phyloP scores from a whole-genome alignment of 345 rosid species.

The Euphorbia peplus region DNA sequence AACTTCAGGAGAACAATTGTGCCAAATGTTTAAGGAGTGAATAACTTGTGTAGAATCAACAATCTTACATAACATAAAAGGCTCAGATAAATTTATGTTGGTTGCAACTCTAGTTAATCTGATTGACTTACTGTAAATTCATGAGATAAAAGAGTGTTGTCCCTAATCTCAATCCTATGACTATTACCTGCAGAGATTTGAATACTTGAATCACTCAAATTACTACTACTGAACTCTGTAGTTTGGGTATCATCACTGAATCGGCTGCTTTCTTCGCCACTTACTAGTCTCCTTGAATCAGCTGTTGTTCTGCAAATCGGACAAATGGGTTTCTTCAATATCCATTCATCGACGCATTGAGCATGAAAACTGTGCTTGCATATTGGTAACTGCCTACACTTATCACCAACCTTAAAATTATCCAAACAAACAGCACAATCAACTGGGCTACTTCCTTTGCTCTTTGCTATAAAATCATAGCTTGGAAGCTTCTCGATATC shows the following conservation, averaged over 20 bases:
- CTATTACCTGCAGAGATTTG: conserved; percentile 6
- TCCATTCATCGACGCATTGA: conserved; percentile 51
- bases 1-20: no score
- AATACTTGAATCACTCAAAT: conserved; percentile 9
- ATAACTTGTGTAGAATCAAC: no score
- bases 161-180: neutral
- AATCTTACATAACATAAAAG: no score
- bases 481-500: conserved; percentile 59
- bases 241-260: conserved; percentile 19
- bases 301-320: conserved; percentile 48
- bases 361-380: conserved; percentile 62
- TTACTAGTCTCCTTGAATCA: conserved; percentile 20
- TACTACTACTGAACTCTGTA: conserved; percentile 9
- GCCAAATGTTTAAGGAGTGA: no score
- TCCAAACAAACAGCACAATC: conserved; percentile 66
- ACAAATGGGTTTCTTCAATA: conserved; percentile 50
- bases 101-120: neutral
- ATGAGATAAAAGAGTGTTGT: neutral
- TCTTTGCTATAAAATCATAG: conserved; percentile 37
- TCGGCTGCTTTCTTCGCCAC: conserved; percentile 25
- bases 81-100: neutral
- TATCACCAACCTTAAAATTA: conserved; percentile 47
- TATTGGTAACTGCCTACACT: conserved; percentile 47
- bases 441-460: conserved; percentile 33
- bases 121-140: neutral